These are phyloP conservation scores for Primulina huaijiensis DNA, from an alignment of 257 asterid genomes.

Conservation along the genomic window DNA sequence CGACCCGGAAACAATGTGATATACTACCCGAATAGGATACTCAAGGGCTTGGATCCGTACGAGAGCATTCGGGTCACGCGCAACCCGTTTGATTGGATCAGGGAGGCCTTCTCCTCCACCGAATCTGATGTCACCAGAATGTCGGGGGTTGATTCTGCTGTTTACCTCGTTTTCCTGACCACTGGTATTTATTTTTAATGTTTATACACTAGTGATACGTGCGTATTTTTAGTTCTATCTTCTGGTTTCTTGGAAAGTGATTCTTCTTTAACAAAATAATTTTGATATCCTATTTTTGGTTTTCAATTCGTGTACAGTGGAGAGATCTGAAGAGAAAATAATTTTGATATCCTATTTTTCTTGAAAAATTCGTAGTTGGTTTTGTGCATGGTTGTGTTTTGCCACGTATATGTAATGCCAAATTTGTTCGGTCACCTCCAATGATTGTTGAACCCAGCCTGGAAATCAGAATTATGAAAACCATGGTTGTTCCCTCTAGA, in stretches of 20 bases:
- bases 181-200: slow-evolving; percentile 44
- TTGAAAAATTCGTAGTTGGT: neutral
- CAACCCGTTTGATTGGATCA: slow-evolving; percentile 84
- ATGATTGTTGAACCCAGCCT: neutral
- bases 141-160: slow-evolving; percentile 97
- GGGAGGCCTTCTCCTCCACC: slow-evolving; percentile 67
- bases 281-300: too few species aligned
- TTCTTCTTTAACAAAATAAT: too few species aligned
- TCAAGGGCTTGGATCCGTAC: slow-evolving; percentile 70
- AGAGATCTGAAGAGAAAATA: too few species aligned
- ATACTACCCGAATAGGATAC: slow-evolving; percentile 77
- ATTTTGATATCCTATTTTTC: neutral
- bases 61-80: slow-evolving; percentile 56
- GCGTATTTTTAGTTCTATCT: neutral
- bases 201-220: neutral
- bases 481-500: neutral
- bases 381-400: neutral
- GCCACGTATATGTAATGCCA: neutral
- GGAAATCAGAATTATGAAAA: neutral
- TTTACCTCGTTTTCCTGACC: slow-evolving; percentile 80
- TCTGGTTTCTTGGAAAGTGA: neutral
- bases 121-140: slow-evolving; percentile 70
- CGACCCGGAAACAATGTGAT: slow-evolving; percentile 58
- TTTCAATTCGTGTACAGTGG: neutral
- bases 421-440: neutral